A percentile compares a stretch with the other conserved stretches of the same genome.
phyloP scores from a whole-genome alignment of 2,329 filamentous ascomycete genomes.

The Fusarium xylarioides region DNA sequence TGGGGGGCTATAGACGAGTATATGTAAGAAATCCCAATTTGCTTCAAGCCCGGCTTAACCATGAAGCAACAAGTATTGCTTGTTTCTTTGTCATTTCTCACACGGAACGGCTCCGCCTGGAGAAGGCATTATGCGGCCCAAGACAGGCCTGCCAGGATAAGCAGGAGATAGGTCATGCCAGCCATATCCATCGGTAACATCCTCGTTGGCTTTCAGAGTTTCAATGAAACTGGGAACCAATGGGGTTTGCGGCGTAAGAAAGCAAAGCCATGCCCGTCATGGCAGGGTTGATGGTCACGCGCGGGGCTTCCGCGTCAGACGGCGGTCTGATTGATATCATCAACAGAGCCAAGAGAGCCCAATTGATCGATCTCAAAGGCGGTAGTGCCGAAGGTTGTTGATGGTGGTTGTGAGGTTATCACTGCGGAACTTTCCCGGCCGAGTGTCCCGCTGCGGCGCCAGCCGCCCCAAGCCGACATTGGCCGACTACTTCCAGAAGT shows the following conservation, averaged over 20 bases:
- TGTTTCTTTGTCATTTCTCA: slow-evolving; percentile 26
- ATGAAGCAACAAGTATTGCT: slow-evolving; percentile 19
- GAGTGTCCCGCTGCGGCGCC: slow-evolving; percentile 42
- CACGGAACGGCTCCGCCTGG: slow-evolving; percentile 42
- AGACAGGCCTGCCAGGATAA: slow-evolving; percentile 28
- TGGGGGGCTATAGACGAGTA: slow-evolving; percentile 17
- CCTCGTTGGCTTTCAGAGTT: slow-evolving; percentile 18
- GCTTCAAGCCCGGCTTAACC: slow-evolving; percentile 35
- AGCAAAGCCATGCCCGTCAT: slow-evolving; percentile 32
- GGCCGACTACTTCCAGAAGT: slow-evolving; percentile 43
- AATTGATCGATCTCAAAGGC: slow-evolving; percentile 26
- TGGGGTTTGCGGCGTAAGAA: slow-evolving; percentile 34
- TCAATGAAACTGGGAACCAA: slow-evolving; percentile 26
- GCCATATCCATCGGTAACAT: slow-evolving; percentile 25
- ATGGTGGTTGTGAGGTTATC: slow-evolving; percentile 33
- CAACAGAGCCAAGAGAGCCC: slow-evolving; percentile 22
- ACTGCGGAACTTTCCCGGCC: slow-evolving; percentile 45
- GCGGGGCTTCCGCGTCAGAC: slow-evolving; percentile 41
- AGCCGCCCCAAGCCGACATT: slow-evolving; percentile 54
- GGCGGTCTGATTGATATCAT: slow-evolving; percentile 41
- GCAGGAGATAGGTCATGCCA: slow-evolving; percentile 7
- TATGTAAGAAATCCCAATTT: slow-evolving; percentile 39
- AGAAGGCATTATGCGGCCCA: slow-evolving; percentile 41
- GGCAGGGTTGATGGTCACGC: slow-evolving; percentile 36
- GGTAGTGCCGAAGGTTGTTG: slow-evolving; percentile 39